Evolutionary conservation across 805 yeast species (phyloP), one percentile per base, ranked within the genome.

Genomic region (Starmerella potacharoeniae): DNA sequence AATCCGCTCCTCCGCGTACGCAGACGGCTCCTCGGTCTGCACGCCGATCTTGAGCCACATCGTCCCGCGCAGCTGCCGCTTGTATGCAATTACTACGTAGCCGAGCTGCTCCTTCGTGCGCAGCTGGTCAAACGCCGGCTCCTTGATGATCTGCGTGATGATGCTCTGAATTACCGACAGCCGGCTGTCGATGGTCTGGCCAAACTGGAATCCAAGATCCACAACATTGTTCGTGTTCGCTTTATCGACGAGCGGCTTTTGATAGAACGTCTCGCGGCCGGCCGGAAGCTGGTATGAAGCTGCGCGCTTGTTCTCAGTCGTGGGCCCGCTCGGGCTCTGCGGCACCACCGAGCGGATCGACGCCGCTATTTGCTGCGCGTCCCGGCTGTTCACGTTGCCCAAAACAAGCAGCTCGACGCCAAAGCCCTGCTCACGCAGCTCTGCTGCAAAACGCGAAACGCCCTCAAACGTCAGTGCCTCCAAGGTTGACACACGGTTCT

Each of bases 81-180:
- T 71, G 0, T 95, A 86, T 45, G 93, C 81, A 66, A 87, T 88
- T 0, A 91, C 98, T 59, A 91, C 89, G 65, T 91, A 91, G 2
- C 98, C 98, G 35, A 91, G 75, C 69, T 93, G 97, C 71, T 91
- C 97, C 63, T 87, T 84, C 6, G 98, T 91, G 69, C 98, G 79
- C 55, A 91, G 75, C 59, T 85, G 85, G 65, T 87, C 83, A 70
- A 91, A 93, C 55, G 91, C 85, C 5, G 96, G 97, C 66, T 91
- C 97, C 61, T 78, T 80, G 50, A 84, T 73, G 59, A 89, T 77
- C 58, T 86, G 91, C 0, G 84, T 78, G 48, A 87, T 69, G 52
- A 91, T 70, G 50, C 83, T 87, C 11, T 84, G 75, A 53, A 77
- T 65, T 0, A 82, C 77, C 46, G 80, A 71, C 34, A 66, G 62